These are phyloP conservation scores for Pleurotus tuoliensis DNA, from an alignment of 768 basidiomycete species.

Conservation along the genomic window DNA sequence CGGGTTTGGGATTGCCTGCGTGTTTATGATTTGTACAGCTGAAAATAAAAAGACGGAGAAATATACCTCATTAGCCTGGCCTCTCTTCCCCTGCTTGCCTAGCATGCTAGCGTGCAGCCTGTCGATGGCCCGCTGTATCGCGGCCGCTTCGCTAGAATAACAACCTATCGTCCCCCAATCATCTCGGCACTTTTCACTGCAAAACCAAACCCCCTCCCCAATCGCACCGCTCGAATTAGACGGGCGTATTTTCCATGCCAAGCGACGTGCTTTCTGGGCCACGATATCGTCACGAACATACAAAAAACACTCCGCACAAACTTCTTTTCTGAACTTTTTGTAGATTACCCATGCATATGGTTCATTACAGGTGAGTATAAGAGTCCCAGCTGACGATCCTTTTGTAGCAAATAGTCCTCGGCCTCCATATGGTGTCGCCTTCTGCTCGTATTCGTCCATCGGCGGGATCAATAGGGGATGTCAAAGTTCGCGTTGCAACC, in stretches of 20 bases:
- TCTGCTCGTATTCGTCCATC: background rate
- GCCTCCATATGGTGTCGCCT: conserved; percentile 43
- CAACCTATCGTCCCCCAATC: conserved; percentile 34
- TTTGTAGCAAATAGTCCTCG: conserved; percentile 47
- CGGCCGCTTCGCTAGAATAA: conserved; percentile 27
- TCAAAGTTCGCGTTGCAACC: no score
- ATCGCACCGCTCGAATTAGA: background rate
- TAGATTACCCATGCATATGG: conserved; percentile 59
- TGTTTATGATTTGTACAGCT: no score
- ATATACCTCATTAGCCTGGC: conserved; percentile 20
- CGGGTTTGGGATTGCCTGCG: no score
- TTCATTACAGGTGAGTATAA: conserved; percentile 36
- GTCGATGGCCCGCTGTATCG: conserved; percentile 23
- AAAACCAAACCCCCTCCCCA: conserved; percentile 53
- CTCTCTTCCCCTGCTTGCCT: conserved; percentile 20
- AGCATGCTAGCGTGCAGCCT: conserved; percentile 18
- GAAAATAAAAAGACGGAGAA: background rate
- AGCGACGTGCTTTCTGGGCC: conserved; percentile 13
- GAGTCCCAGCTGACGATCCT: conserved; percentile 37
- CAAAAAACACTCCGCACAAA: conserved; percentile 62
- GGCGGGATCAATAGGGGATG: no score
- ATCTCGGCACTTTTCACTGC: conserved; percentile 43
- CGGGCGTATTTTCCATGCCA: conserved; percentile 42
- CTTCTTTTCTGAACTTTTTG: conserved; percentile 62
- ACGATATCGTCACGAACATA: conserved; percentile 46